These are phyloP conservation scores for Serendipita vermifera DNA, from an alignment of 768 basidiomycete genomes.

Conservation along the genomic window DNA sequence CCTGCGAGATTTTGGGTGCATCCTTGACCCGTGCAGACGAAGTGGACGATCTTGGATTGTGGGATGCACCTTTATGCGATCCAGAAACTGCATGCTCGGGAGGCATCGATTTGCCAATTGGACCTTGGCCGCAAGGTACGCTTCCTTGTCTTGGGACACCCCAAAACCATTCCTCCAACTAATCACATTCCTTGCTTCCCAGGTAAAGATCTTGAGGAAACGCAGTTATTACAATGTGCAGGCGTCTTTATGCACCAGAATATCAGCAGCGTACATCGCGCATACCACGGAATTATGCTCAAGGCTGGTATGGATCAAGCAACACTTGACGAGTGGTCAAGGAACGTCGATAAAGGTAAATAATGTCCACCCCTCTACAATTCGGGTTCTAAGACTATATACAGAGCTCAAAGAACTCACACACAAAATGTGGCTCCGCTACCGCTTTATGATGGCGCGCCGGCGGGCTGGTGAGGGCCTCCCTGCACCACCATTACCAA, in stretches of 20 bases:
- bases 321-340: neutral
- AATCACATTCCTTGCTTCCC: neutral
- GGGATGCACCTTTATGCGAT: neutral
- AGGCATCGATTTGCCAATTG: neutral
- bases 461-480: too few relatives aligned
- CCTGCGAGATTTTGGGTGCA: neutral
- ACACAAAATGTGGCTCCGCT: too few relatives aligned
- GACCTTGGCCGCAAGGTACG: neutral
- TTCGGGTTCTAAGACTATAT: too few relatives aligned
- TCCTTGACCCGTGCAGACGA: neutral
- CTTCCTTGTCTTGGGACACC: neutral
- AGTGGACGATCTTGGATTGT: neutral
- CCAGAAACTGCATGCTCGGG: neutral
- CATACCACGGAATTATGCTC: neutral
- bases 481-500: too few relatives aligned
- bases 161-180: neutral
- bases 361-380: neutral
- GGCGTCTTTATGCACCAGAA: neutral
- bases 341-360: neutral
- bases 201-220: neutral
- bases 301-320: neutral
- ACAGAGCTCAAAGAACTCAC: too few relatives aligned
- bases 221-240: neutral
- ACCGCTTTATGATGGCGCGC: too few relatives aligned
- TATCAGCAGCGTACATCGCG: neutral